Evolutionary conservation across 257 asterid genomes (phyloP), one percentile per base, ranked within the genome.

Genomic region (Gentiana straminea): DNA sequence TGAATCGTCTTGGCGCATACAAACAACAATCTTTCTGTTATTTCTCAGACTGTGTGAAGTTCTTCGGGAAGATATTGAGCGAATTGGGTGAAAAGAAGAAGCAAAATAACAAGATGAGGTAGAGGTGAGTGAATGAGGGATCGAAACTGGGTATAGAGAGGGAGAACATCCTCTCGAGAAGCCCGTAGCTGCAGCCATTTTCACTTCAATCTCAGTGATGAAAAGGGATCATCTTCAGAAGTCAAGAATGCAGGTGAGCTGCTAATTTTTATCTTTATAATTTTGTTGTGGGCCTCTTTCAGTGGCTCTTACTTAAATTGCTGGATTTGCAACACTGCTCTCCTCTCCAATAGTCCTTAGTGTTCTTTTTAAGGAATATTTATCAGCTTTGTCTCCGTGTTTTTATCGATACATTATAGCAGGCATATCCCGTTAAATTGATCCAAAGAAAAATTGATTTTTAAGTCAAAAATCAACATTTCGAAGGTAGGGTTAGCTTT

Each of bases 81-180:
- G 45, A 34, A 46, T 45, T 48, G 78, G 63, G 32, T 68, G 75
- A 48, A 75, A 70, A 37, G 60, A 73, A n/a, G 59, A 52, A 36
- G 73, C 69, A 48, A 63, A 71, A 48, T 61, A 57, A 6, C 81
- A 58, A 58, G 84, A 64, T 39, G 70, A 57, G 7, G 64, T 44
- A 43, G 75, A 8, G 52, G 68, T 66, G 60, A 59, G 52, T 15
- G 84, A 71, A 56, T 52, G 81, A 62, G 47, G 62, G 53, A 73
- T 52, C 7, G 79, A 77, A 58, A 74, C 68, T 51, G 46, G 46
- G 5, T 61, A 87, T 5, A 65, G 57, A 57, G 57, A 69, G 77
- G 67, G 66, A 60, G 70, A 73, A 72, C 59, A 64, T 56, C 66
- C 84, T 34, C 60, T 61, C 41, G 53, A 62, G 36, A 62, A 78